Base-by-base conservation (phyloP, 495 filamentous ascomycete genomes). In the Aspergillus indologenus region DNA sequence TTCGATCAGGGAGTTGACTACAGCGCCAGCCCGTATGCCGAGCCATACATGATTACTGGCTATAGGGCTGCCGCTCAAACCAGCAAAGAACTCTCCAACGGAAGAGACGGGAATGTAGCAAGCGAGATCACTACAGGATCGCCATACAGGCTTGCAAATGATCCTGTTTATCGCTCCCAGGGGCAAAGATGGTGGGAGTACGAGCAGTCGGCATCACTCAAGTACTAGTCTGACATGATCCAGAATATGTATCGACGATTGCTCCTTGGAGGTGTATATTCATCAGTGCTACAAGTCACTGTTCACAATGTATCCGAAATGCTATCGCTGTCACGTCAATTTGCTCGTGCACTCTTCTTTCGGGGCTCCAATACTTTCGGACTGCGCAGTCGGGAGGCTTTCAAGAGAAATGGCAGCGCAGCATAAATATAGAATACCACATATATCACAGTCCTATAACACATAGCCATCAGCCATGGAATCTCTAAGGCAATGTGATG, bases 21-120 rank as follows among this genome's bases (percentile, higher is more conserved):
- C 29, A 57, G 69, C 58, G 58, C 49, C 5, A 66, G 74, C 34
- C 67, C 73, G 46, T 68, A 71, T 53, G 76, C 79, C 2, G 88
- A 91, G 67, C 87, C 87, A 14, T 91, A 91, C 65, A 90, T 91
- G 85, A 63, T 78, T 46, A 81, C 79, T 9, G 88, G 88, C 15
- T 90, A 90, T 66, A 83, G 84, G 53, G 71, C 76, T 43, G 65
- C 82, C 45, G 75, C 78, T n/a, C 71, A 68, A 42, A 73, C 77
- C 50, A 79, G 81, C 65, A 82, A 82, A 54, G 73, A 78, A 58
- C 64, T 73, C 24, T 75, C 59, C 70, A 75, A 46, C 68, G 68
- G 68, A 49, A 72, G 53, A 26, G 9, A 24, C 19, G 26, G 34
- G 12, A 20, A 44, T 18, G 7, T 58, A 9, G 57, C 64, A 5